A percentile compares a stretch with the other conserved stretches of the same genome.
phyloP scores from a whole-genome alignment of 2,329 filamentous ascomycete genomes.

The Hymenoscyphus fructigenus region DNA sequence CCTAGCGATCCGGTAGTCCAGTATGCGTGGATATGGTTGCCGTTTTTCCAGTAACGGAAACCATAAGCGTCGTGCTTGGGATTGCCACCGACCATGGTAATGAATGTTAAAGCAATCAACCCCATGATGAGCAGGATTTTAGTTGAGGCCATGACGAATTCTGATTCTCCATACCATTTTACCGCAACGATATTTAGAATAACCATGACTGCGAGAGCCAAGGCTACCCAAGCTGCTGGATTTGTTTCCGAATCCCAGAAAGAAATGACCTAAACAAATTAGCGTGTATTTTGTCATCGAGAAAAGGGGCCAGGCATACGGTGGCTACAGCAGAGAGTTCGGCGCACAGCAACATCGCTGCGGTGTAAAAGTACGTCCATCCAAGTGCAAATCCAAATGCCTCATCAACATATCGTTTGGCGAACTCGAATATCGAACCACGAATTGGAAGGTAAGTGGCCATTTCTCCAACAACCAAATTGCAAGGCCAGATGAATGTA shows the following conservation, averaged over 20 bases:
- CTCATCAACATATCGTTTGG: slow-evolving; percentile 53
- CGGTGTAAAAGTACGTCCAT: slow-evolving; percentile 65
- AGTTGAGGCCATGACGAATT: slow-evolving; percentile 57
- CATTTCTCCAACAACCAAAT: slow-evolving; percentile 49
- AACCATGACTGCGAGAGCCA: slow-evolving; percentile 40
- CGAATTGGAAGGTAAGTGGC: slow-evolving; percentile 54
- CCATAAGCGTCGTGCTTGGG: slow-evolving; percentile 68
- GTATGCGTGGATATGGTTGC: background rate
- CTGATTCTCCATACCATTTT: slow-evolving; percentile 55
- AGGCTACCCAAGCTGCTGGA: slow-evolving; percentile 38
- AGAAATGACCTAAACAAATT: slow-evolving; percentile 43
- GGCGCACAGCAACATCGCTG: slow-evolving; percentile 32
- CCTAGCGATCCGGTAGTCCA: background rate
- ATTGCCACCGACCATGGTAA: slow-evolving; percentile 80
- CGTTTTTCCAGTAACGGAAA: slow-evolving; percentile 60
- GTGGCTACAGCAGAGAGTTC: background rate
- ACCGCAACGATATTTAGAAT: slow-evolving; percentile 55
- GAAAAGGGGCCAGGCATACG: slow-evolving; percentile 35
- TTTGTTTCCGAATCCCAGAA: slow-evolving; percentile 48
- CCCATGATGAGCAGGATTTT: slow-evolving; percentile 59
- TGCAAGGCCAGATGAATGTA: slow-evolving; percentile 19
- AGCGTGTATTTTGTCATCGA: slow-evolving; percentile 26
- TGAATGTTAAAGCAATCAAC: slow-evolving; percentile 72
- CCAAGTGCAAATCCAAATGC: slow-evolving; percentile 54
- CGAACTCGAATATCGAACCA: slow-evolving; percentile 53